phyloP scores from a whole-genome alignment of 306 rosid species.

The Aeschynomene evenia region DNA sequence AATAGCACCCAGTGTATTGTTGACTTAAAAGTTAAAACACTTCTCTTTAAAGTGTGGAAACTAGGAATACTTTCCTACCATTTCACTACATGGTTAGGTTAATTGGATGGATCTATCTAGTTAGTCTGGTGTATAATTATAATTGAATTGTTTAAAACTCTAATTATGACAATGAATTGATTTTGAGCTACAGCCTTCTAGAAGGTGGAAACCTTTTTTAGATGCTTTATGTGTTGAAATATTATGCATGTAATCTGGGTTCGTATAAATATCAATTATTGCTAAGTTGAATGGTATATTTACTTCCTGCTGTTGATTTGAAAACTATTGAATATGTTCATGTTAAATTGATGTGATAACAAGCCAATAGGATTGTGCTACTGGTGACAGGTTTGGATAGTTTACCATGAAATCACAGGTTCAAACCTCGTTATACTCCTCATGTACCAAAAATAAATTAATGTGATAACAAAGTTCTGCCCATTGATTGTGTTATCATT shows the following conservation, averaged over 20 bases:
- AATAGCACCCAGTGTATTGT: neutral
- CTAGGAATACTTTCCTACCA: neutral
- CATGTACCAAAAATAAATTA: too few relatives aligned
- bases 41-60: neutral
- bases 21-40: too few relatives aligned
- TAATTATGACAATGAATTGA: neutral
- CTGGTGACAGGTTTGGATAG: too few relatives aligned
- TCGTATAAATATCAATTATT: constrained; percentile 8
- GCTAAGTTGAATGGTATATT: neutral
- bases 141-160: constrained; percentile 21
- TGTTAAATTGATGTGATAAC: neutral
- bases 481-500: neutral
- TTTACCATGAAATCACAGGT: too few relatives aligned
- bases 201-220: constrained; percentile 3
- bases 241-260: neutral
- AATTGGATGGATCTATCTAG: neutral
- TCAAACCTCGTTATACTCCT: too few relatives aligned
- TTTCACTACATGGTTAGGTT: neutral
- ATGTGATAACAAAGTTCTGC: neutral
- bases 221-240: neutral
- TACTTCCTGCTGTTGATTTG: neutral
- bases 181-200: neutral
- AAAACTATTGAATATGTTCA: neutral
- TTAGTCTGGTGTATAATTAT: neutral
- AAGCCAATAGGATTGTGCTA: too few relatives aligned